Percentiles rank a stretch among this genome's conserved stretches.
These are phyloP conservation scores for Hypoxylon sp. DNA, from an alignment of 2,329 filamentous ascomycete species.

Conservation along the genomic window DNA sequence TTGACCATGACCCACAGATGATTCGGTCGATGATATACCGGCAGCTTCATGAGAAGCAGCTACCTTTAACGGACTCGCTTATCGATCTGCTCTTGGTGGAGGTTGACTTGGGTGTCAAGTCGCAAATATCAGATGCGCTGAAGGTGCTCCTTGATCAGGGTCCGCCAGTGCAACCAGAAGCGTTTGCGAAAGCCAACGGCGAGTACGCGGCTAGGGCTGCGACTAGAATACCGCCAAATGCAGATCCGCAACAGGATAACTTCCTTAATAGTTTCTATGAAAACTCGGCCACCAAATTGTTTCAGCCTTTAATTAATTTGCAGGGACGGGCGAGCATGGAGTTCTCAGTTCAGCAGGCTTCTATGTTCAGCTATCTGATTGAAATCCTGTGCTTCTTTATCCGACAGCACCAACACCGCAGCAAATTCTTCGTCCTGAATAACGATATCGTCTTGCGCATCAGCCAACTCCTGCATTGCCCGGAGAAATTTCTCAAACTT, in stretches of 20 bases:
- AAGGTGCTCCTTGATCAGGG: slow-evolving; percentile 90
- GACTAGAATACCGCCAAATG: slow-evolving; percentile 62
- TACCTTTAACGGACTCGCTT: slow-evolving; percentile 89
- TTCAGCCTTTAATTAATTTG: slow-evolving; percentile 86
- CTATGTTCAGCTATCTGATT: slow-evolving; percentile 91
- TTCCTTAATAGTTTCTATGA: slow-evolving; percentile 94
- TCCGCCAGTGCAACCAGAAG: slow-evolving; percentile 66
- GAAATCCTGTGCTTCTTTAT: slow-evolving; percentile 96
- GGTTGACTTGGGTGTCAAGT: slow-evolving; percentile 93
- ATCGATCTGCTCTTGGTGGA: slow-evolving; percentile 94
- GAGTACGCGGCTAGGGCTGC: slow-evolving; percentile 76
- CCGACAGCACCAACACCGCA: slow-evolving; percentile 86
- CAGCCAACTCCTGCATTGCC: slow-evolving; percentile 83
- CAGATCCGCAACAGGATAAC: slow-evolving; percentile 83
- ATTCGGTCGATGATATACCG: slow-evolving; percentile 94
- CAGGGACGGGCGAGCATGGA: slow-evolving; percentile 77
- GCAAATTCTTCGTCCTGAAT: slow-evolving; percentile 87
- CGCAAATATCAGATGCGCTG: slow-evolving; percentile 94
- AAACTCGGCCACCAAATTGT: slow-evolving; percentile 85
- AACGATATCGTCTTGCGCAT: slow-evolving; percentile 85
- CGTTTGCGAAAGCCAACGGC: slow-evolving; percentile 73
- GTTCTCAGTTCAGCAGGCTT: slow-evolving; percentile 85
- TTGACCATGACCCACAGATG: slow-evolving; percentile 96
- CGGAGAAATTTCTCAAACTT: slow-evolving; percentile 93
- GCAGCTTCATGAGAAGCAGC: slow-evolving; percentile 88